These are phyloP conservation scores for Hypoxylon subgilvum DNA, from an alignment of 495 filamentous ascomycete species.

Conservation along the genomic window DNA sequence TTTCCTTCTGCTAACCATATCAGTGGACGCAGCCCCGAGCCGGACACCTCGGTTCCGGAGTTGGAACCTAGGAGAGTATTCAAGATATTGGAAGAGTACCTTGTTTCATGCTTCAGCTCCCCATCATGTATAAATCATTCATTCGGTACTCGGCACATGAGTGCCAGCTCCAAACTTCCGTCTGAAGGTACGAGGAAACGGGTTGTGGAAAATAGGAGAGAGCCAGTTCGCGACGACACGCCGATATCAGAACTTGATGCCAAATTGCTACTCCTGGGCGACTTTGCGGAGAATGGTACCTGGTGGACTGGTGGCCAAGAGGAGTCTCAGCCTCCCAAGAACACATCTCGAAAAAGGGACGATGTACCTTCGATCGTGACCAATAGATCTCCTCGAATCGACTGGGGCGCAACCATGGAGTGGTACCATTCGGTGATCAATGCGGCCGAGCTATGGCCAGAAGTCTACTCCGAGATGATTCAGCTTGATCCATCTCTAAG, in stretches of 20 bases:
- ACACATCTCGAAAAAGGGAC: conserved; percentile 44
- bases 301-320: conserved; percentile 77
- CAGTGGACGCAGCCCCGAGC: conserved; percentile 5
- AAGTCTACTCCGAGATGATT: conserved; percentile 60
- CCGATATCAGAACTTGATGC: conserved; percentile 64
- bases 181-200: conserved; percentile 29
- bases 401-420: conserved; percentile 73
- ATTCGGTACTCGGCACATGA: conserved; percentile 60
- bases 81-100: conserved; percentile 75
- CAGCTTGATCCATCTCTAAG: conserved; percentile 47
- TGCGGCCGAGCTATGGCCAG: conserved; percentile 58
- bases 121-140: conserved; percentile 75
- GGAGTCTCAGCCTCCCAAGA: conserved; percentile 45
- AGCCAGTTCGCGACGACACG: conserved; percentile 39
- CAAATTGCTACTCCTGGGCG: conserved; percentile 78
- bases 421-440: conserved; percentile 79
- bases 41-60: conserved; percentile 27
- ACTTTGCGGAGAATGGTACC: conserved; percentile 80
- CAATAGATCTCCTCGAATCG: conserved; percentile 70
- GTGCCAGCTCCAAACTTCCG: conserved; percentile 36
- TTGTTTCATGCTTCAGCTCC: conserved; percentile 69
- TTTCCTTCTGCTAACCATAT: conserved; percentile 6
- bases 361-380: conserved; percentile 55
- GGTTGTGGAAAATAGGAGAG: conserved; percentile 37
- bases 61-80: conserved; percentile 61